Evolutionary conservation across 495 filamentous ascomycete species (phyloP).

Genomic region (Penicillium angulare): DNA sequence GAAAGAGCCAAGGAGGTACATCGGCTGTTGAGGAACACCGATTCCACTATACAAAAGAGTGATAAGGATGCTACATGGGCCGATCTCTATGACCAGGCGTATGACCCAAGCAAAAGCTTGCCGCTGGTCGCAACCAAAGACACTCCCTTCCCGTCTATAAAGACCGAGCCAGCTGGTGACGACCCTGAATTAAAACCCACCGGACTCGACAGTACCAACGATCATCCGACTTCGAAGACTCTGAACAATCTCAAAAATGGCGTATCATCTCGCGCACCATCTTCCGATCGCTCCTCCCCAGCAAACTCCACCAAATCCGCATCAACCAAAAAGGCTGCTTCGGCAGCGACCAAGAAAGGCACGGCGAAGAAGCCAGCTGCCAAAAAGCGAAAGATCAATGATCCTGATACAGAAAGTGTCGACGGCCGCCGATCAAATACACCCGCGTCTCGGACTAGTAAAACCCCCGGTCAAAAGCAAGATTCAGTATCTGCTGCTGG

Average conservation of each 20-base stretch:
- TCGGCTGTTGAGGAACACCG: constrained; percentile 28
- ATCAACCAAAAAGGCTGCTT: constrained; percentile 35
- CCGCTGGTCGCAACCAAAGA: constrained; percentile 14
- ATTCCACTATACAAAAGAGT: constrained; percentile 6
- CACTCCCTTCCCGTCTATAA: constrained; percentile 28
- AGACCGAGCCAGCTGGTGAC: constrained; percentile 33
- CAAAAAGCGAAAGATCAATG: constrained; percentile 58
- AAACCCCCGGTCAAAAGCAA: constrained; percentile 46
- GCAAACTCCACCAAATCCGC: constrained; percentile 27
- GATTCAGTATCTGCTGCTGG: constrained; percentile 37
- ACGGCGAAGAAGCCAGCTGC: constrained; percentile 53
- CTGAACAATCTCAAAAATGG: constrained; percentile 40
- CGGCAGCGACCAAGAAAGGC: constrained; percentile 51
- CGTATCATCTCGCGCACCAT: constrained; percentile 22
- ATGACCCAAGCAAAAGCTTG: constrained; percentile 8
- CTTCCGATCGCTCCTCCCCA: constrained; percentile 28
- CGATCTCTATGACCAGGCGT: constrained; percentile 35
- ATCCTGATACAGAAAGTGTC: constrained; percentile 45
- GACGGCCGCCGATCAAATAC: constrained; percentile 45
- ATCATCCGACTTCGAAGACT: constrained; percentile 42
- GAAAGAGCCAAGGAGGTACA: constrained; percentile 34
- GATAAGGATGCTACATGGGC: constrained; percentile 22
- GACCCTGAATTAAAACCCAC: constrained; percentile 26
- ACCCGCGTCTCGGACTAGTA: constrained; percentile 49
- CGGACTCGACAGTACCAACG: constrained; percentile 32